These are phyloP conservation scores for Knufia petricola DNA, from an alignment of 2,329 filamentous ascomycete genomes.

Conservation along the genomic window DNA sequence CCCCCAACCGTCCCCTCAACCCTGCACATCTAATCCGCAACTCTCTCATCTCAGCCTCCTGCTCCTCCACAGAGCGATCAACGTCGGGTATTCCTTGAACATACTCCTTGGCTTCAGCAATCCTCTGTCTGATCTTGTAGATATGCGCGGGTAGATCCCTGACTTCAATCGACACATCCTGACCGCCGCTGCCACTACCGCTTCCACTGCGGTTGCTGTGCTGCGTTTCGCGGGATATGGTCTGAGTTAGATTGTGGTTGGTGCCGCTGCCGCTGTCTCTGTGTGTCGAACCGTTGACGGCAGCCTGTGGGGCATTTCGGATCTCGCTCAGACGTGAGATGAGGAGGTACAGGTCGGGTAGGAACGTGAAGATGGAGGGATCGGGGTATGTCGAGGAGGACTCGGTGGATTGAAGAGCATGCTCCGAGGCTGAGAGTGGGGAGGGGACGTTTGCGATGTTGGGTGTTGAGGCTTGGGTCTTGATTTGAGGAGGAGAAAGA, in stretches of 20 bases:
- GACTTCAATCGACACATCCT: constrained; percentile 39
- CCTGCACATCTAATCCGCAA: constrained; percentile 32
- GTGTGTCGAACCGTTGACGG: constrained; percentile 32
- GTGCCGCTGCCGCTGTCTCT: constrained; percentile 20
- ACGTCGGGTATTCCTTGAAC: constrained; percentile 35
- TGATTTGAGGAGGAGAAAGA: background rate
- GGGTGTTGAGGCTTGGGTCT: constrained; percentile 4
- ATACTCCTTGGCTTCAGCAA: constrained; percentile 61
- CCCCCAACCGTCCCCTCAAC: constrained; percentile 32
- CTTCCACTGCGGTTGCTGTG: constrained; percentile 26
- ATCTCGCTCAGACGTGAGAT: constrained; percentile 53
- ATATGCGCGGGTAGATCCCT: constrained; percentile 75
- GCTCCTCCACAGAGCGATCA: constrained; percentile 35
- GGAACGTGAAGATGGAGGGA: constrained; percentile 74
- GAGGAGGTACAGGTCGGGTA: constrained; percentile 70
- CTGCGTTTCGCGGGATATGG: constrained; percentile 24
- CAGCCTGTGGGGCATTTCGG: constrained; percentile 39
- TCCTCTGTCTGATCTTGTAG: constrained; percentile 69
- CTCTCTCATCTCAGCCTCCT: constrained; percentile 35
- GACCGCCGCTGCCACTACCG: constrained; percentile 22
- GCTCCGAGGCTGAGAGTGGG: no score
- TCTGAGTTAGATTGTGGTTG: constrained; percentile 19
- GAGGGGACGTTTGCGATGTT: constrained; percentile 1
- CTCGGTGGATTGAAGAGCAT: background rate
- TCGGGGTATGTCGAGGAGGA: constrained; percentile 49